These are phyloP conservation scores for Cryomyces minteri DNA, from an alignment of 495 filamentous ascomycete species.

Conservation along the genomic window DNA sequence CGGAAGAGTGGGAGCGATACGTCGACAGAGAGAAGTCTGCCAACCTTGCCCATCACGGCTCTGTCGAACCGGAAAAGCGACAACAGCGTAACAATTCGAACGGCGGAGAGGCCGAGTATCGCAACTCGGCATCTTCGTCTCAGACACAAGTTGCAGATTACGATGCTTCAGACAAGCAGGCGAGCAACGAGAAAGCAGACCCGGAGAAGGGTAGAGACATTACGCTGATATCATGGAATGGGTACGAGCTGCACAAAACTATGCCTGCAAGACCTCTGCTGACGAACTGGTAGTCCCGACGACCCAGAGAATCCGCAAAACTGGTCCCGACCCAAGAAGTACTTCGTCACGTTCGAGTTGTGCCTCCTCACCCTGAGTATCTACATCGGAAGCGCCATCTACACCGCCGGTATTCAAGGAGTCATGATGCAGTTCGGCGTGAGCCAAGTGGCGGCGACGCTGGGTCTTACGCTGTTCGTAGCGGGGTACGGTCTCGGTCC, in stretches of 20 bases:
- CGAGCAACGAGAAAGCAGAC: constrained; percentile 11
- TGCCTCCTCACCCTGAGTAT: constrained; percentile 28
- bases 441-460: constrained; percentile 24
- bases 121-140: background rate
- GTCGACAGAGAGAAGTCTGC: constrained; percentile 18
- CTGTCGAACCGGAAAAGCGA: constrained; percentile 4
- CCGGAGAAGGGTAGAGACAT: constrained; percentile 19
- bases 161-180: constrained; percentile 7
- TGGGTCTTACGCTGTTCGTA: constrained; percentile 34
- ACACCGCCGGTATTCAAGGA: constrained; percentile 18
- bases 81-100: background rate
- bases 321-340: constrained; percentile 23
- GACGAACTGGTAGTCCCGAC: background rate
- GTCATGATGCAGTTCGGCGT: constrained; percentile 28
- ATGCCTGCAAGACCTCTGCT: background rate
- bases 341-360: constrained; percentile 25
- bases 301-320: constrained; percentile 20
- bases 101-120: background rate
- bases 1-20: constrained; percentile 14
- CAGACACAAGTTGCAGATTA: background rate
- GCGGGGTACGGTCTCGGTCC: constrained; percentile 22
- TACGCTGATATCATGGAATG: constrained; percentile 15
- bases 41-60: constrained; percentile 15
- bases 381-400: constrained; percentile 30
- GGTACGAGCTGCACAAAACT: constrained; percentile 14